phyloP scores from a whole-genome alignment of 192 early-diverging fungal species.

The Backusella tarrabulga region DNA sequence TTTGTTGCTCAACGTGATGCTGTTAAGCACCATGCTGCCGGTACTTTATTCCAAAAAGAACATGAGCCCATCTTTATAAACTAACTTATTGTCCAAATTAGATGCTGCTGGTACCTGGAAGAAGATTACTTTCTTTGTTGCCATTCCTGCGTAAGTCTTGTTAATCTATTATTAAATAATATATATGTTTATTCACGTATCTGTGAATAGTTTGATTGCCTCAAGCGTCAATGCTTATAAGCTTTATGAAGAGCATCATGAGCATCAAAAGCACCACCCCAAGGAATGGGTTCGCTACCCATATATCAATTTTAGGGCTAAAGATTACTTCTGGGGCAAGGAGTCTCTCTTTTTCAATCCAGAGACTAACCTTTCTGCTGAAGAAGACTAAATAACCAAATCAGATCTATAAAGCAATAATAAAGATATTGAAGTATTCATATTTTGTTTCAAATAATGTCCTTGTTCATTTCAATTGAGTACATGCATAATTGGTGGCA shows the following conservation, averaged over 20 bases:
- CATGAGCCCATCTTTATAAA: not conserved
- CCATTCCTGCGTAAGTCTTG: constrained; percentile 34
- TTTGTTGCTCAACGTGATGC: constrained; percentile 34
- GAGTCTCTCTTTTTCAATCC: not conserved
- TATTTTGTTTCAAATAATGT: not conserved
- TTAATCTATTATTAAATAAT: not conserved
- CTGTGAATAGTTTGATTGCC: constrained; percentile 23
- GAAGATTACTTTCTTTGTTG: constrained; percentile 36
- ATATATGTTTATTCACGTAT: not conserved
- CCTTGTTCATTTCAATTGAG: not conserved
- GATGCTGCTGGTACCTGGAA: constrained; percentile 36
- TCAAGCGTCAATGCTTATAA: constrained; percentile 37
- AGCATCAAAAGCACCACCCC: constrained; percentile 31
- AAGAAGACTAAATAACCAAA: not conserved
- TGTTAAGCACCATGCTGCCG: constrained; percentile 33
- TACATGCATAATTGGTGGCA: too few species aligned
- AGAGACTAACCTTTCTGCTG: not conserved
- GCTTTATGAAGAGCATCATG: constrained; percentile 25
- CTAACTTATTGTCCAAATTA: not conserved
- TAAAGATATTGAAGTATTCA: not conserved
- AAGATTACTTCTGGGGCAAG: constrained; percentile 17
- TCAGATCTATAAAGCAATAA: not conserved
- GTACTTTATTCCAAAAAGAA: not conserved
- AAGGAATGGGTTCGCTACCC: constrained; percentile 29
- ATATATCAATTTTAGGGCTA: constrained; percentile 55